Evolutionary conservation across 2,329 filamentous ascomycete genomes (phyloP).

Genomic region (Diaporthe destruens): DNA sequence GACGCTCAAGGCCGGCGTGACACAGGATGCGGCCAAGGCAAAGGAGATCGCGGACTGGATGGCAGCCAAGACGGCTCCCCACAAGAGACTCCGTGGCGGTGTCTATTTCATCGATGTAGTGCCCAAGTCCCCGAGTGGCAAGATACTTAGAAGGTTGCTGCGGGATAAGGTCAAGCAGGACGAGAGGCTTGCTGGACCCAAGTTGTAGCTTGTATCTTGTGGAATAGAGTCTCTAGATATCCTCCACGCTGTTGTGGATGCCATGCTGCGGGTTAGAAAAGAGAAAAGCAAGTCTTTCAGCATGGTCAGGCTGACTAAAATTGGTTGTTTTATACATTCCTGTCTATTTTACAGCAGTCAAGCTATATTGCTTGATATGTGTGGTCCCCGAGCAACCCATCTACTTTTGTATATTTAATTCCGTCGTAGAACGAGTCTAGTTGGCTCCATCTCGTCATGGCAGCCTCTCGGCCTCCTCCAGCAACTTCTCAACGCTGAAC

Average conservation of each 20-base stretch:
- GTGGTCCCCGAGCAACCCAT: neutral
- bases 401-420: neutral
- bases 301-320: neutral
- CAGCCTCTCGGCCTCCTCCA: conserved; percentile 91
- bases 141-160: conserved; percentile 60
- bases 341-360: conserved; percentile 17
- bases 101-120: conserved; percentile 77
- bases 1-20: conserved; percentile 59
- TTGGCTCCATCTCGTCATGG: conserved; percentile 50
- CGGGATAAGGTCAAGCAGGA: conserved; percentile 55
- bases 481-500: conserved; percentile 86
- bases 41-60: conserved; percentile 56
- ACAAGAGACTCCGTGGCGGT: conserved; percentile 79
- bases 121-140: conserved; percentile 75
- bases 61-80: conserved; percentile 54
- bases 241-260: neutral
- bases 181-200: conserved; percentile 54
- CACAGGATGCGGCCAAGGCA: conserved; percentile 53
- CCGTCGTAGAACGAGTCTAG: neutral
- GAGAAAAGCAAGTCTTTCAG: neutral
- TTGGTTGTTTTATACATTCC: neutral
- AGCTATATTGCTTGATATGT: neutral
- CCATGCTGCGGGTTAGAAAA: too few relatives aligned
- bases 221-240: neutral
- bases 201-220: conserved; percentile 50